Base-by-base conservation (phyloP, 2,329 filamentous ascomycete genomes). In the Apiospora marii region DNA sequence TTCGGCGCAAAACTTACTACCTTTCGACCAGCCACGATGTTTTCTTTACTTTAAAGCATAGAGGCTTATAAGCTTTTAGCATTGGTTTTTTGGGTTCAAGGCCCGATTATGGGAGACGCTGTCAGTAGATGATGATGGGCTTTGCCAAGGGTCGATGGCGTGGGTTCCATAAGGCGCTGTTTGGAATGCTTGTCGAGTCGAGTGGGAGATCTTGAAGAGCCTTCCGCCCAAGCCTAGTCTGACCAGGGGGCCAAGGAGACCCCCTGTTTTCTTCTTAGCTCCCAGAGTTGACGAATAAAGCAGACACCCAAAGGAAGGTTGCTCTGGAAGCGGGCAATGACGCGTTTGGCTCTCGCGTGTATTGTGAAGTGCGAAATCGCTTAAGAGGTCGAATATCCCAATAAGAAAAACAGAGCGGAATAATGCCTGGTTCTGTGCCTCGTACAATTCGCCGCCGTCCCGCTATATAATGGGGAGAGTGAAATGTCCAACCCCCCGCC, bases 401-500 rank as follows among this genome's bases (percentile, higher is more conserved):
- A 41, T 64, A 64, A 64, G 58, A 64, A 64, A 64, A 64, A 49
- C 30, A 64, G 19, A 64, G 30, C n/a, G 4, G 34, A 22, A 37
- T 64, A 41, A 30, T 41, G 8, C 12, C n/a, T 6, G 58, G 58
- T 30, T 30, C 27, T 30, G 27, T 30, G 27, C 27, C 27, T 30
- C 27, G 27, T 41, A 37, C 51, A 30, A 34, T 19, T 27, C 14
- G 14, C 19, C 16, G 51, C 30, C 51, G 53, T 61, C 53, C 53
- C 53, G 53, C 53, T 61, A 34, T 61, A 61, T 37, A 61, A 61
- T 37, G 30, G 53, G 27, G 30, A 24, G 34, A 12, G 53, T 34
- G 30, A 41, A 64, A 64, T 61, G 53, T 61, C 58, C 58, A 64
- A 64, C 34, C 58, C 58, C 53, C 58, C 58, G 58, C 58, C 58